A percentile compares a stretch with the other conserved stretches of the same genome.
Conservation (phyloP, 2,329 filamentous ascomycete species). For the Helotiales sp. region DNA sequence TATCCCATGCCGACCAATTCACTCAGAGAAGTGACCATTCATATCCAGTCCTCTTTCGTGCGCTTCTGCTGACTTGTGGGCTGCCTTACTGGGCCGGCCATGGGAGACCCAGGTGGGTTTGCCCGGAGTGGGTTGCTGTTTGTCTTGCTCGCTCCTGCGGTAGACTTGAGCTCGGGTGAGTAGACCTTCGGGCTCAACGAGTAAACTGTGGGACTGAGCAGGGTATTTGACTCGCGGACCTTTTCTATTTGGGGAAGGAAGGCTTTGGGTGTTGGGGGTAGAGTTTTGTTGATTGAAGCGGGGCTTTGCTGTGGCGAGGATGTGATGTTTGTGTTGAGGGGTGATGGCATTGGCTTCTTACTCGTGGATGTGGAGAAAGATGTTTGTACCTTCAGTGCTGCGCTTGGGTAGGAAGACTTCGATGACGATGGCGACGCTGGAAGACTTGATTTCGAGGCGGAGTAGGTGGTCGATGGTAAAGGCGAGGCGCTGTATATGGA, state of each 20-base stretch:
- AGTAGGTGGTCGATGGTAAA: constrained; percentile 26
- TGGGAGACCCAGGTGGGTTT: constrained; percentile 3
- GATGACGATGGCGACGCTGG: constrained; percentile 8
- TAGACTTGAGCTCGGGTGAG: constrained; percentile 31
- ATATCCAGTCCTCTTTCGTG: constrained; percentile 22
- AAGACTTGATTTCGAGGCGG: constrained; percentile 11
- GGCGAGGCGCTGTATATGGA: constrained; percentile 12
- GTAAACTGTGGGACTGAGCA: constrained; percentile 59
- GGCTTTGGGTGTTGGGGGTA: constrained; percentile 32
- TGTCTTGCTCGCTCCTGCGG: neutral
- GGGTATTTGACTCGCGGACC: constrained; percentile 39
- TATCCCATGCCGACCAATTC: neutral
- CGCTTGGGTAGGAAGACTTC: constrained; percentile 3
- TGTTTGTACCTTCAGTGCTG: constrained; percentile 25
- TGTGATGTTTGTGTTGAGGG: constrained; percentile 6
- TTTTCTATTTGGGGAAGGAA: constrained; percentile 37
- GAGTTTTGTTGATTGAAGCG: constrained; percentile 28
- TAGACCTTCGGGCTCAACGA: constrained; percentile 57
- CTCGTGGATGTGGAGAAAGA: constrained; percentile 10
- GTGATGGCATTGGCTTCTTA: constrained; percentile 9
- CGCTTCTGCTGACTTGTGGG: constrained; percentile 3
- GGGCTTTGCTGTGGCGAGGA: constrained; percentile 20
- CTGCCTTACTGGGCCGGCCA: neutral
- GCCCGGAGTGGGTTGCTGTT: neutral
- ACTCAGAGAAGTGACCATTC: constrained; percentile 5